phyloP scores from a whole-genome alignment of 106 monocot genomes.

The Platanthera zijinensis region DNA sequence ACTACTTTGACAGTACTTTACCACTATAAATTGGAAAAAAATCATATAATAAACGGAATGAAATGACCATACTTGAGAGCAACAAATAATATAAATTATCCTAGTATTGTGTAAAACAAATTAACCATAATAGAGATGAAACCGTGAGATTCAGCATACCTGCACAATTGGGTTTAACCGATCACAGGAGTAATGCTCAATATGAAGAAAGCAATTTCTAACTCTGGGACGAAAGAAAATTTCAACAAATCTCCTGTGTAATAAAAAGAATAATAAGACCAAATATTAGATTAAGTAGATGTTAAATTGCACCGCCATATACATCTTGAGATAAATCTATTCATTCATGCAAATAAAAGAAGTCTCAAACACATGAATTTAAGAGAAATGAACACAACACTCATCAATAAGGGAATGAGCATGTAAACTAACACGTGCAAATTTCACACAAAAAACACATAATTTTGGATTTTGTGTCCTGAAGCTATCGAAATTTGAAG shows the following conservation, averaged over 20 bases:
- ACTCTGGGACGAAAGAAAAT: slow-evolving; percentile 59
- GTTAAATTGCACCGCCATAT: neutral
- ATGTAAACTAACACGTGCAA: neutral
- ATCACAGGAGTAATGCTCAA: slow-evolving; percentile 85
- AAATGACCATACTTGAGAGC: no score
- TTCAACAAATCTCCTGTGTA: slow-evolving; percentile 53
- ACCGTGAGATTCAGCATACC: slow-evolving; percentile 18
- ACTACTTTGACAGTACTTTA: no score
- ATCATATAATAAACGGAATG: no score
- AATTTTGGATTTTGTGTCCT: neutral
- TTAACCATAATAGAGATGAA: no score
- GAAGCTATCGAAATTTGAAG: neutral
- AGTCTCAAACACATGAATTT: neutral
- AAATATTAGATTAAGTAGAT: neutral
- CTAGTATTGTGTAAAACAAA: no score
- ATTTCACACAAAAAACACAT: neutral
- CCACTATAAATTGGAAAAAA: no score
- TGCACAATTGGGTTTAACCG: slow-evolving; percentile 91
- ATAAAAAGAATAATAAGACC: slow-evolving; percentile 3
- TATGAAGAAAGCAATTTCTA: slow-evolving; percentile 38
- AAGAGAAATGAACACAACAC: neutral
- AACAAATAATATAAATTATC: no score
- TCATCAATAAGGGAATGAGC: neutral
- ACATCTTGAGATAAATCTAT: neutral
- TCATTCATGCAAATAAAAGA: neutral